Conservation (phyloP, 306 rosid genomes). For the Casuarina equisetifolia region DNA sequence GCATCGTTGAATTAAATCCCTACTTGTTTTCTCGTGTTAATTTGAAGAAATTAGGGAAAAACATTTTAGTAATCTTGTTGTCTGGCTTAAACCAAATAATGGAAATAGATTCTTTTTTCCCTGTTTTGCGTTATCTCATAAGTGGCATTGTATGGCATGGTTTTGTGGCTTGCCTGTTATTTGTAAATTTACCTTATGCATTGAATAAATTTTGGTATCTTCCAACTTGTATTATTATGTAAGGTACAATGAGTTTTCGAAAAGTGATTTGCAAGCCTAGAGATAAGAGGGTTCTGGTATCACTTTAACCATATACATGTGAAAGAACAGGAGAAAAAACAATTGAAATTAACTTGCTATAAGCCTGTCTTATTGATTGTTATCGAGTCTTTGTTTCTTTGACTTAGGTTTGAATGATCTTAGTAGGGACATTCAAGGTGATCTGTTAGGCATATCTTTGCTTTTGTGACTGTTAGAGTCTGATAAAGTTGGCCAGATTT, state of each 20-base stretch:
- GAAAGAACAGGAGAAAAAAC: neutral
- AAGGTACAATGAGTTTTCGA: neutral
- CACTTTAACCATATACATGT: neutral
- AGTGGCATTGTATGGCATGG: neutral
- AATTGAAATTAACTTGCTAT: neutral
- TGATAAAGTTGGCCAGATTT: neutral
- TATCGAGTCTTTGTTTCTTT: neutral
- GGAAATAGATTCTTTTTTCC: neutral
- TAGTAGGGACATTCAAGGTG: neutral
- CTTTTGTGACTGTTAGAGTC: neutral
- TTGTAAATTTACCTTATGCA: neutral
- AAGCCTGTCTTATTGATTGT: neutral
- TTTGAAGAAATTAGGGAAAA: neutral
- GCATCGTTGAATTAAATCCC: neutral
- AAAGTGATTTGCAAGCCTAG: neutral
- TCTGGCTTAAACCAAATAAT: neutral
- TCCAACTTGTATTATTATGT: neutral
- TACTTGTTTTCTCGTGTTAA: neutral
- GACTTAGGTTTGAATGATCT: neutral
- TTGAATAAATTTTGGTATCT: neutral
- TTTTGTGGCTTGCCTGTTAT: neutral
- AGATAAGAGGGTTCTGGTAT: neutral
- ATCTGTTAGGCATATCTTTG: neutral
- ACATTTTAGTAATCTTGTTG: neutral
- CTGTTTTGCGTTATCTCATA: neutral